phyloP scores from a whole-genome alignment of 345 rosid species.

The Euclidium syriacum region DNA sequence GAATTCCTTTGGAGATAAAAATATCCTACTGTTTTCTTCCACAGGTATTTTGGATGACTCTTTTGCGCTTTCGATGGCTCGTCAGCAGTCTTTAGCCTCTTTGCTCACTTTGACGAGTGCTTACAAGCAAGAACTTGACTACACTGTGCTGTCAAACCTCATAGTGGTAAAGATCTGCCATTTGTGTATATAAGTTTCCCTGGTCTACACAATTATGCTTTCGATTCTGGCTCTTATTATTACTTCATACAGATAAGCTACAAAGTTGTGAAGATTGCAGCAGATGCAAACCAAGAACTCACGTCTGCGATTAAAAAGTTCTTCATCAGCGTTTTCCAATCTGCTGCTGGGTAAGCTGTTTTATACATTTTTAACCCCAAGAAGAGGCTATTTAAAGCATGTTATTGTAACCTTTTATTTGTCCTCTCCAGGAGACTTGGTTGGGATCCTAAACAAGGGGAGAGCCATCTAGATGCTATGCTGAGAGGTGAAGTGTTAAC shows the following conservation, averaged over 20 bases:
- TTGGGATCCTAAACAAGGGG: slow-evolving; percentile 87
- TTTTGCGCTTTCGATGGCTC: slow-evolving; percentile 91
- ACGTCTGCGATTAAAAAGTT: slow-evolving; percentile 46
- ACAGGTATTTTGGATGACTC: slow-evolving; percentile 91
- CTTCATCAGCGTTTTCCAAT: slow-evolving; percentile 56
- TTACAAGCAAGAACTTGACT: slow-evolving; percentile 72
- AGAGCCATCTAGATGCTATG: slow-evolving; percentile 88
- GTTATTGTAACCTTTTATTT: no score
- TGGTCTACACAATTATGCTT: not conserved
- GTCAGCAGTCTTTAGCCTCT: slow-evolving; percentile 69
- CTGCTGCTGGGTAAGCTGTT: slow-evolving; percentile 66
- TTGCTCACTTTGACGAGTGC: slow-evolving; percentile 77
- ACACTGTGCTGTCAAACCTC: slow-evolving; percentile 79
- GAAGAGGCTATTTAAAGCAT: no score
- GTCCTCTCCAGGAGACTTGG: slow-evolving; percentile 63
- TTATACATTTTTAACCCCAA: no score
- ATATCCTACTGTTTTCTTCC: not conserved
- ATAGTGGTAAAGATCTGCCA: slow-evolving; percentile 49
- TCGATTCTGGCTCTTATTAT: slow-evolving; percentile 24
- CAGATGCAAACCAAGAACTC: slow-evolving; percentile 66
- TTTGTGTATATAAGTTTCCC: slow-evolving; percentile 3
- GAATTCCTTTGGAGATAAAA: not conserved
- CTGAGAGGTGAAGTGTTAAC: slow-evolving; percentile 88
- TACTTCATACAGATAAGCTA: slow-evolving; percentile 55
- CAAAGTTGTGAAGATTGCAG: slow-evolving; percentile 65